Base-by-base conservation (phyloP, 179 eudicot species). In the Beta macrorhiza region DNA sequence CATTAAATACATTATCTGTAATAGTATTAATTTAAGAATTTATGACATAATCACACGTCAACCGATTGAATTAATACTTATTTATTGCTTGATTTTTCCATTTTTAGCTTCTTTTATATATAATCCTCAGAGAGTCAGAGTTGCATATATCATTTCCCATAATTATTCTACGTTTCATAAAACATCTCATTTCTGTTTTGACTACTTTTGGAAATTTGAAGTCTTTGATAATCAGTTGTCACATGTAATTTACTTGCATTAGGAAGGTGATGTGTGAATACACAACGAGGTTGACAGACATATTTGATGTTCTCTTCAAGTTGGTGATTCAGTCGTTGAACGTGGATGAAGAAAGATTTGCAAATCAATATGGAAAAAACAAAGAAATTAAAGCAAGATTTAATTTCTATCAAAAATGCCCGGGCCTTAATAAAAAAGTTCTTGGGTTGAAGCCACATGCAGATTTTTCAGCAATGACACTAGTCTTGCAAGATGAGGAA, bases 361-460 rank as follows among this genome's bases (percentile, higher is more conserved):
- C 80, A 75, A 67, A 84, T 1, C 80, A 79, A 44, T 87, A 78
- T 74, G 95, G 92, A 9, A 83, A 85, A 47, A 62, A 80, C 17
- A 81, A 82, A 57, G 80, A 45, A 45, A 75, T 86, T 56, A 67
- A 67, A 6, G 86, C 84, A 11, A 88, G 91, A 81, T 84, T 88
- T 14, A 93, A 90, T 84, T 84, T 71, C 49, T 91, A 94, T 77
- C 91, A 92, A 44, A 87, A 78, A 0, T 87, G 91, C 64, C 86
- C 92, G 0, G 80, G 83, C 71, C 87, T 91, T 19, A 87, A 88
- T 22, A 87, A 88, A 47, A 83, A 62, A 0, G 88, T 85, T 20
- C 86, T 89, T 2, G 98, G 92, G 6, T 61, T 83, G 80, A 90
- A 87, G 80, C 82, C 97, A 1, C 95, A 92, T 22, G 88, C 90